phyloP scores from a whole-genome alignment of 352 stramenopile genomes.

The Phytophthora meadii region DNA sequence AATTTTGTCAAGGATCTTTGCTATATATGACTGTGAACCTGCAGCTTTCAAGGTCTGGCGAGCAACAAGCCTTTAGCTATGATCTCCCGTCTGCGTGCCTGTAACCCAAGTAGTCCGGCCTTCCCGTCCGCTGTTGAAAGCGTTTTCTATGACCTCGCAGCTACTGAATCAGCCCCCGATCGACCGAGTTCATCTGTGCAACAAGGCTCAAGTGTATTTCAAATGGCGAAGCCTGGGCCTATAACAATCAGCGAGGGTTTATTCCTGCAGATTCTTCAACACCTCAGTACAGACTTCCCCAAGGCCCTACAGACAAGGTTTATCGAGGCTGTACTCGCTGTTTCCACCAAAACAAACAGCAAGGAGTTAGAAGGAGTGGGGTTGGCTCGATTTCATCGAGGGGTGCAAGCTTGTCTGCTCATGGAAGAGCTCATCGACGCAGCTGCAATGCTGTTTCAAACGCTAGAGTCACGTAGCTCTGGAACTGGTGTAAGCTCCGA shows the following conservation, averaged over 20 bases:
- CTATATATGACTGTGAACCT: neutral
- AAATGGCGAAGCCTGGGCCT: constrained; percentile 11
- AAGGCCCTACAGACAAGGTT: constrained; percentile 23
- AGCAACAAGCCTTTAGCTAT: constrained; percentile 15
- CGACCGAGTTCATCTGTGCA: constrained; percentile 10
- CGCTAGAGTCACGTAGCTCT: constrained; percentile 6
- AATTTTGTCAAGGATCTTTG: neutral
- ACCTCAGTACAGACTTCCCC: constrained; percentile 32
- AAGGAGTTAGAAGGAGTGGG: constrained; percentile 20
- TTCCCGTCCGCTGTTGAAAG: constrained; percentile 34
- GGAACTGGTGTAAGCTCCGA: constrained; percentile 1
- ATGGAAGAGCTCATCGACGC: constrained; percentile 33
- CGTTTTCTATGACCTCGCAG: constrained; percentile 24
- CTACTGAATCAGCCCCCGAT: neutral
- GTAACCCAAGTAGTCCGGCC: constrained; percentile 20
- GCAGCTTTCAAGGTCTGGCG: constrained; percentile 33
- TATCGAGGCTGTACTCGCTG: constrained; percentile 10
- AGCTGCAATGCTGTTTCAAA: constrained; percentile 28
- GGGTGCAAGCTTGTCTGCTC: constrained; percentile 29
- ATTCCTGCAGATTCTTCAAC: constrained; percentile 29
- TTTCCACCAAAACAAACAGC: neutral
- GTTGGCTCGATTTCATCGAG: constrained; percentile 23
- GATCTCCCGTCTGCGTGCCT: constrained; percentile 23
- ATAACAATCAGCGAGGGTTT: constrained; percentile 20
- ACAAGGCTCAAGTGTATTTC: neutral